These are phyloP conservation scores for Epicoccum sorghinum DNA, from an alignment of 2,329 filamentous ascomycete genomes.

Conservation along the genomic window DNA sequence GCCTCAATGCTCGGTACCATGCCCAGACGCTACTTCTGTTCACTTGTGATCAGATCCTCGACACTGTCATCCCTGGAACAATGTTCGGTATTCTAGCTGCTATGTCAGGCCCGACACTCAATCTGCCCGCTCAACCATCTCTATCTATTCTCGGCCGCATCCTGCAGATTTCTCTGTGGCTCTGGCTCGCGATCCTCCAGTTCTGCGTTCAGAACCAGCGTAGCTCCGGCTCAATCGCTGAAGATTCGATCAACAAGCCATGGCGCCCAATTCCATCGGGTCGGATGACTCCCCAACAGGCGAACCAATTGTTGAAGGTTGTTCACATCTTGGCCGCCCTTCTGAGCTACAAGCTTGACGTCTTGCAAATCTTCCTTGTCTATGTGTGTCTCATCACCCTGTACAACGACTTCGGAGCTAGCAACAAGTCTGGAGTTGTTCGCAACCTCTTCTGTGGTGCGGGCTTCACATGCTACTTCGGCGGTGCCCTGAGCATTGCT, in stretches of 20 bases:
- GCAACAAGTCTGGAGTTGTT: constrained; percentile 33
- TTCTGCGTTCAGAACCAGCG: constrained; percentile 51
- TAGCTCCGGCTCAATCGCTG: constrained; percentile 36
- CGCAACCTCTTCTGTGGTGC: constrained; percentile 41
- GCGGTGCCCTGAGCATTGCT: constrained; percentile 37
- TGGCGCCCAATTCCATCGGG: constrained; percentile 41
- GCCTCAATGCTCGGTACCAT: neutral
- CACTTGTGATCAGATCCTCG: constrained; percentile 11
- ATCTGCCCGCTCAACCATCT: constrained; percentile 13
- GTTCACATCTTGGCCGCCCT: neutral
- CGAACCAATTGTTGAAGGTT: constrained; percentile 19
- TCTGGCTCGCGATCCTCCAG: constrained; percentile 49
- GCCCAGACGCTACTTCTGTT: neutral
- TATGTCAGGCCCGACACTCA: constrained; percentile 13
- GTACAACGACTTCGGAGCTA: constrained; percentile 42
- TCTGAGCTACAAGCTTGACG: constrained; percentile 14
- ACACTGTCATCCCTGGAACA: constrained; percentile 21
- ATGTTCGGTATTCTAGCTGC: constrained; percentile 17
- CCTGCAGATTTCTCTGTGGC: constrained; percentile 12
- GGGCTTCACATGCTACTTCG: constrained; percentile 36
- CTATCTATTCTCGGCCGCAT: constrained; percentile 7
- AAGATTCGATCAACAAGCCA: constrained; percentile 52
- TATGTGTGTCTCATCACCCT: constrained; percentile 21
- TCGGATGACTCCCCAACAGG: constrained; percentile 26
- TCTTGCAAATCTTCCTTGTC: constrained; percentile 23